A percentile compares a stretch with the other conserved stretches of the same genome.
Conservation (phyloP, 139 green algal species). For the Microglena sp. region DNA sequence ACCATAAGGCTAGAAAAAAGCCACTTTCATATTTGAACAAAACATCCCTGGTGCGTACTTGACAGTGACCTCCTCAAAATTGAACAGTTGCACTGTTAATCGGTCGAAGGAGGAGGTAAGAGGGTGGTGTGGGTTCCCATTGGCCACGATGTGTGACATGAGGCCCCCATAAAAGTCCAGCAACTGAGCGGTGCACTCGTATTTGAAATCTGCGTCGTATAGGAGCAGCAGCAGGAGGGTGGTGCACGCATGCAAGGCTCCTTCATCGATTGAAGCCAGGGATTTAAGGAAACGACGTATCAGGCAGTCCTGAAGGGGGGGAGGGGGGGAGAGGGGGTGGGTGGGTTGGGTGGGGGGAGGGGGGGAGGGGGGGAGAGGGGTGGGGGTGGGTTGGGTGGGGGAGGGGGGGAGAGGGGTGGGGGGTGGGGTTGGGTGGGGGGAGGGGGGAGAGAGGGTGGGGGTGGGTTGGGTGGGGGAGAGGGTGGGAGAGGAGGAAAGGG, state of each 20-base stretch:
- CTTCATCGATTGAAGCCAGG: not conserved
- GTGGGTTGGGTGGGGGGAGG: not conserved
- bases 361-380: not conserved
- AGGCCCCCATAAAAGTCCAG: constrained; percentile 19
- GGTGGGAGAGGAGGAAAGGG: not conserved
- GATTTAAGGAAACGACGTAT: not conserved
- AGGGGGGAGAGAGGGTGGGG: not conserved
- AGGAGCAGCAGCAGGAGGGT: constrained; percentile 47
- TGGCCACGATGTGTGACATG: not conserved
- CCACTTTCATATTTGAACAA: too few relatives aligned
- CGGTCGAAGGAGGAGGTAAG: constrained; percentile 36
- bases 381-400: not conserved
- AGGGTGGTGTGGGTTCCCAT: constrained; percentile 4
- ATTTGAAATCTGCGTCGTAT: constrained; percentile 44
- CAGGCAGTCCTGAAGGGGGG: not conserved
- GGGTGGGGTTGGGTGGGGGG: not conserved
- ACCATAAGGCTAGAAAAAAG: too few relatives aligned
- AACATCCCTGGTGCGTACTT: constrained; percentile 10
- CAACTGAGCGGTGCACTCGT: constrained; percentile 15
- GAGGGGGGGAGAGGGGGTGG: not conserved
- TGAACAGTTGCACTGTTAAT: constrained; percentile 55
- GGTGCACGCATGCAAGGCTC: constrained; percentile 15
- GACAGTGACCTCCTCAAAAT: constrained; percentile 30
- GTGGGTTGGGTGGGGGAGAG: not conserved
- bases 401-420: not conserved